These are phyloP conservation scores for Kitagawia praeruptora DNA, from an alignment of 129 eudicot genomes.

Conservation along the genomic window DNA sequence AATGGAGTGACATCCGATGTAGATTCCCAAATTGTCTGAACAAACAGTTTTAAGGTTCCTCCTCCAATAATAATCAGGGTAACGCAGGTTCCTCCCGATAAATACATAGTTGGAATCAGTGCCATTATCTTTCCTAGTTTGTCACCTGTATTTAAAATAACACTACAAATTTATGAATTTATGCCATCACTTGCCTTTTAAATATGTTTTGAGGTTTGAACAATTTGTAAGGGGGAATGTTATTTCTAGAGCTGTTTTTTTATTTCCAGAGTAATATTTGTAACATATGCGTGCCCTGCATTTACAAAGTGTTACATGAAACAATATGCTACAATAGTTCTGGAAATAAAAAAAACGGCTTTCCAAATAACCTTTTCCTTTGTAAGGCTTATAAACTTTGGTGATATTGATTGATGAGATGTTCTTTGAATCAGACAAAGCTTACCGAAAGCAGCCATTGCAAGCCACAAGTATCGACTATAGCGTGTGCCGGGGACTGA, in stretches of 20 bases:
- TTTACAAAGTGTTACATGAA: too few relatives aligned
- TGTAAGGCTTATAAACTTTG: background rate
- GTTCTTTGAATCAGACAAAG: background rate
- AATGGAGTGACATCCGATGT: conserved; percentile 28
- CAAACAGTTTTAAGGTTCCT: conserved; percentile 48
- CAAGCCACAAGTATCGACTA: conserved; percentile 66
- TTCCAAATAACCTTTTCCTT: too few relatives aligned
- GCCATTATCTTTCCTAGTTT: conserved; percentile 48
- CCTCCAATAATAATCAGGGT: conserved; percentile 72
- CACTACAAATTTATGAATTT: background rate
- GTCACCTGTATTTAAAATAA: conserved; percentile 36
- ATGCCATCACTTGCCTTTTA: too few relatives aligned
- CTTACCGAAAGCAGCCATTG: conserved; percentile 83
- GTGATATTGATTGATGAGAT: background rate
- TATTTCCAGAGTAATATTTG: too few relatives aligned
- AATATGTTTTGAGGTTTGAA: too few relatives aligned
- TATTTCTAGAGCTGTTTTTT: too few relatives aligned
- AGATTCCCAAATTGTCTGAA: conserved; percentile 33
- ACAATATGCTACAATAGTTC: too few relatives aligned
- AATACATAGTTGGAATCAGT: conserved; percentile 56
- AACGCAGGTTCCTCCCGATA: conserved; percentile 69
- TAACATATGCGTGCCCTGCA: too few relatives aligned
- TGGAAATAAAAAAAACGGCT: too few relatives aligned
- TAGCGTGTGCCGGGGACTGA: conserved; percentile 65
- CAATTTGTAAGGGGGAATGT: too few relatives aligned